Conservation (phyloP, 495 filamentous ascomycete genomes). For the Apiosordaria backusii region DNA sequence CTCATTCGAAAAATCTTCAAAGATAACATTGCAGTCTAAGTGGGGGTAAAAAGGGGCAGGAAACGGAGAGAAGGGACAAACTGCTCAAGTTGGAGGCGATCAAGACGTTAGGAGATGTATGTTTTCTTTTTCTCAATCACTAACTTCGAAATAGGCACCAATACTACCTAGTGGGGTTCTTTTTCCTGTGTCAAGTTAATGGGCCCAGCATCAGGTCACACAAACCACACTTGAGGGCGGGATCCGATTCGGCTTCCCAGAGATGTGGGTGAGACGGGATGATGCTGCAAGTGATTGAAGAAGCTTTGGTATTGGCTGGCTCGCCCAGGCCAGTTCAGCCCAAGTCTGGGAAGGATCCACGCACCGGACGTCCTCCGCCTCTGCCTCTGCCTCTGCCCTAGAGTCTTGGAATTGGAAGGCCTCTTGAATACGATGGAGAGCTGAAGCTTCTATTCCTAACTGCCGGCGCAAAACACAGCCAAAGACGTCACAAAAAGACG, state of each 20-base stretch:
- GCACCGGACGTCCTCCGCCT: neutral
- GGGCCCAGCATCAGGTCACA: neutral
- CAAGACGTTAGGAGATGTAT: neutral
- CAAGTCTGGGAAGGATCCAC: neutral
- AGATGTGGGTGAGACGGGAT: conserved; percentile 1
- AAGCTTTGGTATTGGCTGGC: neutral
- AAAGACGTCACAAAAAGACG: neutral
- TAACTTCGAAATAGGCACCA: neutral
- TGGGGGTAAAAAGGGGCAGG: neutral
- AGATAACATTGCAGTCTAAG: neutral
- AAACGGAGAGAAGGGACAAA: neutral
- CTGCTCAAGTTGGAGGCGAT: neutral
- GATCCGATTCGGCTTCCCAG: conserved; percentile 1
- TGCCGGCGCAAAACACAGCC: neutral
- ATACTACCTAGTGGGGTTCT: neutral
- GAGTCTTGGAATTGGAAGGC: neutral
- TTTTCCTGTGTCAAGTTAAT: neutral
- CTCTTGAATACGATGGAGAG: neutral
- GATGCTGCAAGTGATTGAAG: neutral
- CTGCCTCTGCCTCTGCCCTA: neutral
- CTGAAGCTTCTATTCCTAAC: neutral
- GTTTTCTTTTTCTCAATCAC: neutral
- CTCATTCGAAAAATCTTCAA: neutral
- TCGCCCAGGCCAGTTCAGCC: neutral
- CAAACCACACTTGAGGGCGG: neutral